Conservation (phyloP, 1,284 basidiomycete species). For the Leucoagaricus sp. region DNA sequence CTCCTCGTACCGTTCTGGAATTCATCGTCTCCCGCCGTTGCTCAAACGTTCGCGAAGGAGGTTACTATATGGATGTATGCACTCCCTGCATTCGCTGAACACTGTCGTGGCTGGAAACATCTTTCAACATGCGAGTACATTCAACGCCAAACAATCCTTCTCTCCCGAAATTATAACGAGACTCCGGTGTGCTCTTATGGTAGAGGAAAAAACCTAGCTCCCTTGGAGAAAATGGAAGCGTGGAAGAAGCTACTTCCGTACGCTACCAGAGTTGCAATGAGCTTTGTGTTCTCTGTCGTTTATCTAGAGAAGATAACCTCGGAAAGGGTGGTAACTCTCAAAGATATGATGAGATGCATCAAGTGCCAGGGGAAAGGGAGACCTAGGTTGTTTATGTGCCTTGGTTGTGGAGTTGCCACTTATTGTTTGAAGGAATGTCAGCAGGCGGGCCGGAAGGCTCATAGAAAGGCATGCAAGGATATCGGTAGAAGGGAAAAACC, state of each 20-base stretch:
- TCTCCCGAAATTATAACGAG: slow-evolving; percentile 24
- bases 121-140: slow-evolving; percentile 33
- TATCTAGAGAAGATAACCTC: slow-evolving; percentile 31
- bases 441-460: slow-evolving; percentile 20
- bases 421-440: slow-evolving; percentile 23
- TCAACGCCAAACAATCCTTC: slow-evolving; percentile 24
- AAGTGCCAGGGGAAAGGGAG: slow-evolving; percentile 15
- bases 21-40: too few relatives aligned
- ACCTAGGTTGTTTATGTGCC: slow-evolving; percentile 14
- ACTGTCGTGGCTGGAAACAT: slow-evolving; percentile 40
- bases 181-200: slow-evolving; percentile 39
- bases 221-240: slow-evolving; percentile 19
- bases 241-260: slow-evolving; percentile 33
- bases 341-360: not conserved
- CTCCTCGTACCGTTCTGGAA: too few relatives aligned
- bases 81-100: slow-evolving; percentile 34
- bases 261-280: slow-evolving; percentile 33
- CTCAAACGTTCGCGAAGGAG: too few relatives aligned
- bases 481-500: too few relatives aligned
- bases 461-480: slow-evolving; percentile 17
- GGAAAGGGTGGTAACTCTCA: not conserved
- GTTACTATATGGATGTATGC: too few relatives aligned
- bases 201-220: slow-evolving; percentile 34
- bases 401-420: slow-evolving; percentile 11
- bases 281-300: slow-evolving; percentile 36